Evolutionary conservation across 1,284 basidiomycete genomes (phyloP).

Genomic region (Marasmius sp.): DNA sequence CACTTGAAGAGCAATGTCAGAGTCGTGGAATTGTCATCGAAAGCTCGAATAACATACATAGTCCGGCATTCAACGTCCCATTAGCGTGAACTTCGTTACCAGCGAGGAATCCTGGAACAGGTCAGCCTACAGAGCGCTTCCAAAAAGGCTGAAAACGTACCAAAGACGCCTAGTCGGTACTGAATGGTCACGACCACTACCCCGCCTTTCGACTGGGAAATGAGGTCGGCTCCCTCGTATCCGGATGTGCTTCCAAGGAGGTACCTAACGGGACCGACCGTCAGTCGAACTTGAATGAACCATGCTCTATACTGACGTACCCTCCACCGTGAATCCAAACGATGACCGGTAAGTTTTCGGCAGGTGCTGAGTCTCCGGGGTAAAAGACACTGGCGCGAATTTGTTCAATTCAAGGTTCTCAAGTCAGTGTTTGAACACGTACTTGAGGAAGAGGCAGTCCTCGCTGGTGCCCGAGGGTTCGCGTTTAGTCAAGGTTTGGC

Average conservation of each 20-base stretch:
- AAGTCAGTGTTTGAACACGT: not conserved
- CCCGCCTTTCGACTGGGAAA: constrained; percentile 16
- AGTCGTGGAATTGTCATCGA: not conserved
- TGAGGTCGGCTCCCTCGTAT: constrained; percentile 18
- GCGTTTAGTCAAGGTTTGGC: not conserved
- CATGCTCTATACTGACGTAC: constrained; percentile 8
- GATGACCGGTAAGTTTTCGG: constrained; percentile 16
- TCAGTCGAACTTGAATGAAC: not conserved
- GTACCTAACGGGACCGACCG: not conserved
- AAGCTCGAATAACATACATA: constrained; percentile 17
- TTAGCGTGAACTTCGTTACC: constrained; percentile 24
- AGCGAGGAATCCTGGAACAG: constrained; percentile 14
- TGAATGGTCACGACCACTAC: constrained; percentile 25
- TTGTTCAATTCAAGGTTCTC: not conserved
- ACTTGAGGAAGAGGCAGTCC: constrained; percentile 31
- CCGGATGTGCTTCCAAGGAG: not conserved
- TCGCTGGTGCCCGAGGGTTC: constrained; percentile 17
- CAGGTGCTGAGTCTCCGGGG: constrained; percentile 6
- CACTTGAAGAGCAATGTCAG: constrained; percentile 15
- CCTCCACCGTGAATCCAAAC: constrained; percentile 26
- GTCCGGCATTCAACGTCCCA: constrained; percentile 28
- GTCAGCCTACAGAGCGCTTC: not conserved
- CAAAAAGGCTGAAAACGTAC: constrained; percentile 5
- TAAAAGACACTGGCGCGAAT: constrained; percentile 9
- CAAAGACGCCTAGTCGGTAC: constrained; percentile 30